These are phyloP conservation scores for Cryptosporidium meleagridis DNA, from an alignment of 169 alveolate species.

Conservation along the genomic window DNA sequence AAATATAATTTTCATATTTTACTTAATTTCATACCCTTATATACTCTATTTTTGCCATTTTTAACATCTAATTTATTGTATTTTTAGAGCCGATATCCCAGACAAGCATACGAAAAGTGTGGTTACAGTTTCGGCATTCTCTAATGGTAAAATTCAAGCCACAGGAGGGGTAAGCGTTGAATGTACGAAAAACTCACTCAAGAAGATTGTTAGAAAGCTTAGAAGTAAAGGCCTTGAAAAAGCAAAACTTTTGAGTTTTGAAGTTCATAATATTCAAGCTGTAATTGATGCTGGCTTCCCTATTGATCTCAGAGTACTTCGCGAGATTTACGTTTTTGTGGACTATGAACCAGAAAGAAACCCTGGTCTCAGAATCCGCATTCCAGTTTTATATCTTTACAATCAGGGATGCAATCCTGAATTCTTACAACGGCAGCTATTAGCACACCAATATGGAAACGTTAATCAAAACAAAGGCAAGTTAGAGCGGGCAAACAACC, in stretches of 20 bases:
- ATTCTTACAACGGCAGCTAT: slow-evolving; percentile 26
- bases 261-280: slow-evolving; percentile 67
- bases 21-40: neutral
- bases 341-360: slow-evolving; percentile 74
- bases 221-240: slow-evolving; percentile 23
- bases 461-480: neutral
- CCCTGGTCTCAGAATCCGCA: slow-evolving; percentile 66
- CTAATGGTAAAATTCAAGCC: slow-evolving; percentile 73
- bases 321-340: slow-evolving; percentile 37
- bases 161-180: slow-evolving; percentile 62
- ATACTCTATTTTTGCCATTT: neutral
- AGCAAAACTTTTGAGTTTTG: slow-evolving; percentile 48
- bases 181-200: slow-evolving; percentile 32
- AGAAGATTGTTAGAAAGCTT: slow-evolving; percentile 26
- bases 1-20: too few relatives aligned
- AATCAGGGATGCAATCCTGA: slow-evolving; percentile 52
- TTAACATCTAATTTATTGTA: neutral
- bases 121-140: slow-evolving; percentile 57
- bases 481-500: neutral
- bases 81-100: slow-evolving; percentile 42
- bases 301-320: slow-evolving; percentile 49
- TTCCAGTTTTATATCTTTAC: slow-evolving; percentile 33
- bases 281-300: slow-evolving; percentile 73
- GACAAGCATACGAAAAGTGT: slow-evolving; percentile 30
- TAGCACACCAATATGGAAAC: slow-evolving; percentile 36